Evolutionary conservation across 495 filamentous ascomycete genomes (phyloP), one percentile per base, ranked within the genome.

Genomic region (Xylaria telfairii): DNA sequence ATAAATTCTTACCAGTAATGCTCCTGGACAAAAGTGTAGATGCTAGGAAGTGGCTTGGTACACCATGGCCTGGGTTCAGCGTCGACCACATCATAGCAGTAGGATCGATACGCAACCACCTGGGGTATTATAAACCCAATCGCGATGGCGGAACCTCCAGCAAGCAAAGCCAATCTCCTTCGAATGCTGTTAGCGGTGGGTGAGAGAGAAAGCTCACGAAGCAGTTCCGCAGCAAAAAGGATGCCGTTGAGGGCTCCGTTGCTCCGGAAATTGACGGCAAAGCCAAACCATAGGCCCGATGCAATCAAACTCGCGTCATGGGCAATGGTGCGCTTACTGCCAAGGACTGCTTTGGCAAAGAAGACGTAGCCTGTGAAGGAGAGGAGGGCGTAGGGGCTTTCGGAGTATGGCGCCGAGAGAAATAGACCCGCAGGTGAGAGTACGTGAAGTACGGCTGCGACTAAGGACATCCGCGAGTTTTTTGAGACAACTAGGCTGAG

Each of bases 201-300:
- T 0, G 62, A 41, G 59, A 69, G 76, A 72, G 90, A 84, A 57
- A 96, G 88, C 21, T 92, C 75, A 49, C 68, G 72, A 10, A 80
- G 8, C 5, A 82, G 72, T 17, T 84, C 83, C 66, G 76, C 77
- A 4, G 82, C 82, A 56, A 86, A 85, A 1, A 79, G 81, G 28
- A 92, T 74, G 8, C 96, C 96, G 78, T 93, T 96, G 2, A 98
- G 83, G 30, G 97, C 78, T 4, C 93, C 96, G 80, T 99, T 99
- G 73, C 92, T 93, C 59, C 96, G 90, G 54, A 97, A 89, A 13
- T 87, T 87, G 3, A 90, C 91, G 0, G 94, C 92, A 26, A 90
- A 72, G 0, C 90, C 92, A 77, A 98, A 94, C n/a, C 88, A 71
- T 6, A 87, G 71, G 4, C 92, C 92, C 3, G 37, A 97, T 51